Evolutionary conservation across 192 early-diverging fungal species (phyloP), one percentile per base, ranked within the genome.

Genomic region (Coemansia sp.): DNA sequence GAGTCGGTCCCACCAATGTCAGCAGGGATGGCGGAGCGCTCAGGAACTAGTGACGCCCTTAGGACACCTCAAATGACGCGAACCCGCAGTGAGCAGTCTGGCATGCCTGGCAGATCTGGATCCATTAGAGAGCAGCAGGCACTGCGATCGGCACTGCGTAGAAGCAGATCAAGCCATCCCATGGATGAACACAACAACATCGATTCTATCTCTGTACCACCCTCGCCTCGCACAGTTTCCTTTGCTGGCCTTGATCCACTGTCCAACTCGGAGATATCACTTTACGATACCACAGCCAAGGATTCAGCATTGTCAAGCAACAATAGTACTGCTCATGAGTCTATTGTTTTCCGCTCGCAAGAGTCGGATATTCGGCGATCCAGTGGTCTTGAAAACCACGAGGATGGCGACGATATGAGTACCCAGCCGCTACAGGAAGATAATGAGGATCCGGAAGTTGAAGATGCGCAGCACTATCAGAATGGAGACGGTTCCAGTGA

Each of bases 61-160:
- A 17, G 25, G 7, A 74, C 72, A 25, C 72, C 72, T 20, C 68
- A 74, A 22, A 68, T 74, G 63, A 57, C 68, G 12, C 74, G 64
- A 2, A 45, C 74, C 32, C 68, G 39, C 41, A 75, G 74, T 49
- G 68, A 70, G 12, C 22, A 54, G 41, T 45, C 45, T n/a, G 74
- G 59, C 3, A 46, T 64, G 42, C 40, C 38, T 37, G 16, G 53
- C 17, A 62, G 37, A 1, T 14, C 25, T 2, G 55, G 17, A 42
- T 48, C 67, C 11, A 55, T 65, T 12, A 62, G 55, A 20, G 64
- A 72, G 37, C 54, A 44, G 20, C 68, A 57, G 17, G 64, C 57
- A 48, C 37, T 70, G 44, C 67, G 75, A 55, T 76, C 75, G 37
- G 75, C 75, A 20, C 40, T 76, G 19, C 75, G 75, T 25, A 54